Conservation (phyloP, 805 yeast genomes). For the Cyberlindnera americana region DNA sequence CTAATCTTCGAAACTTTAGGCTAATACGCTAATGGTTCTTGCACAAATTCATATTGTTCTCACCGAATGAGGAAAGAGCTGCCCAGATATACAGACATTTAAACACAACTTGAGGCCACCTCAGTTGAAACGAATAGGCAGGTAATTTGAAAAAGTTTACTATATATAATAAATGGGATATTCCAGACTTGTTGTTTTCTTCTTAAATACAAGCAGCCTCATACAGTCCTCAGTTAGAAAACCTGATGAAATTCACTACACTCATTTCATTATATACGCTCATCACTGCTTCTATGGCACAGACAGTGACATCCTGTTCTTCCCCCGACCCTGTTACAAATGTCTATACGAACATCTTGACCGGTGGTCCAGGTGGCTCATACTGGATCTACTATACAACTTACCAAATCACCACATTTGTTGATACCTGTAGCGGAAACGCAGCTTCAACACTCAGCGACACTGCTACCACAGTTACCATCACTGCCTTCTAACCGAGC, state of each 20-base stretch:
- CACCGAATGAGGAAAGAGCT: no score
- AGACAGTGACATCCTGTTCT: constrained; percentile 6
- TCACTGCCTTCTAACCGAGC: neutral
- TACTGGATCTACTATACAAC: constrained; percentile 8
- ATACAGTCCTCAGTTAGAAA: no score
- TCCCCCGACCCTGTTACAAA: constrained; percentile 8
- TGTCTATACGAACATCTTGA: neutral
- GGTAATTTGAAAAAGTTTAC: no score
- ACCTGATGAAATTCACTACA: constrained; percentile 6
- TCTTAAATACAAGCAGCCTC: no score
- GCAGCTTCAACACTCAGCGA: neutral
- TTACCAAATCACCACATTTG: constrained; percentile 5
- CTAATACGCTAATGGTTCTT: no score
- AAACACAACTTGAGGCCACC: no score
- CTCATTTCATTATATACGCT: neutral
- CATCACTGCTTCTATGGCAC: neutral
- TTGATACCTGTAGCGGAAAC: constrained; percentile 17
- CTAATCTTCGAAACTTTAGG: no score
- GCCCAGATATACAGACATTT: no score
- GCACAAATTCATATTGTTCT: no score
- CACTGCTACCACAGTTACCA: constrained; percentile 1
- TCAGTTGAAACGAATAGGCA: no score
- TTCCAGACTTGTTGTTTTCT: no score
- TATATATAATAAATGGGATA: no score
- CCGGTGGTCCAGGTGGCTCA: neutral